Base-by-base conservation (phyloP, 805 yeast species). In the Saturnispora bothae region DNA sequence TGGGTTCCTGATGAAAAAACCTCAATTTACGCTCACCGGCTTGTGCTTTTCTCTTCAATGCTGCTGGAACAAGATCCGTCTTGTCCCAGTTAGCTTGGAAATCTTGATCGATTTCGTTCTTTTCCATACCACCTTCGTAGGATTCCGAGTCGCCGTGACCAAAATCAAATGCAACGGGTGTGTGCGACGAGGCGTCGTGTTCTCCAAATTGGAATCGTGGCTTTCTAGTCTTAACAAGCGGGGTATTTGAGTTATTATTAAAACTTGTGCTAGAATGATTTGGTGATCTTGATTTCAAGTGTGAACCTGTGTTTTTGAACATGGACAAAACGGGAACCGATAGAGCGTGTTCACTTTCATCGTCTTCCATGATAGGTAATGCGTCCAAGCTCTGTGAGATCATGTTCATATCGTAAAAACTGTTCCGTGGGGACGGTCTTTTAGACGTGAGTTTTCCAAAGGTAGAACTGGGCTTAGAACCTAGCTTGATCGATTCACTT, bases 281-380 rank as follows among this genome's bases (percentile, higher is more conserved):
- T 8, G 25, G 25, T 8, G 10, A 8, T 10, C 10, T 18, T 18
- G 39, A 21, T 17, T 36, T 31, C 14, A 20, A 17, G n/a, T n/a
- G 17, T 31, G 34, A 31, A 8, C 10, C 10, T 7, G 7, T 22
- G 4, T 37, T 8, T 37, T 28, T 36, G 40, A 56, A 56, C 10
- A 45, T 39, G 1, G 61, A 60, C 10, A 57, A 37, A 14, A 48
- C 33, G 2, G 60, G 61, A 2, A 53, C 51, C 20, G 33, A 33
- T 9, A 42, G 27, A 5, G 45, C 53, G 1, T 41, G 39, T n/a
- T 49, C 60, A 22, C 46, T 46, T 33, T 57, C 62, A 35, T 55
- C 57, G 31, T 55, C 59, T 41, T 57, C 62, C 34, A 53, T 37
- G 10, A 55, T 52, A 0, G 59, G 59, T 1, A 50, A 42, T 8